These are phyloP conservation scores for Colletotrichum eremochloae DNA, from an alignment of 2,329 filamentous ascomycete species.

Conservation along the genomic window DNA sequence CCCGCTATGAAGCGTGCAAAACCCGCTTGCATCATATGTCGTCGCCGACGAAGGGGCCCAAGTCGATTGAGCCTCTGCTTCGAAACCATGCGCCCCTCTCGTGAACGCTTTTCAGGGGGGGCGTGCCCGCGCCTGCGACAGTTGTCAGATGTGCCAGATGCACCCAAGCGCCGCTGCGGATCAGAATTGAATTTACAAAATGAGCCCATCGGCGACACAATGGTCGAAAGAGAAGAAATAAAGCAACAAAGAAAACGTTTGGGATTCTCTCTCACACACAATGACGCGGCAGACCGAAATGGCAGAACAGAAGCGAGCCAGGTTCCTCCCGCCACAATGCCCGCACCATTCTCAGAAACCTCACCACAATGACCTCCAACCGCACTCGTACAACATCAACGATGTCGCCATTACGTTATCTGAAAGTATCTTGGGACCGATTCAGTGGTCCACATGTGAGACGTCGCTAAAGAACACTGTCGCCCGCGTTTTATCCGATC, in stretches of 20 bases:
- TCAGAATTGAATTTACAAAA: conserved; percentile 20
- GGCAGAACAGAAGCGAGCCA: conserved; percentile 25
- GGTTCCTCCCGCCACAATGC: conserved; percentile 19
- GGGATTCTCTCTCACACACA: not conserved
- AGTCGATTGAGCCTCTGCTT: conserved; percentile 5
- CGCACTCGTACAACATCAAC: conserved; percentile 32
- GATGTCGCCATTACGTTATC: conserved; percentile 35
- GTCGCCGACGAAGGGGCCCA: conserved; percentile 4
- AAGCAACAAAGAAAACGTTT: not conserved
- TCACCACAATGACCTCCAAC: conserved; percentile 7
- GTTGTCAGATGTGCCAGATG: conserved; percentile 25
- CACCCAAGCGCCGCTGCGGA: conserved; percentile 22
- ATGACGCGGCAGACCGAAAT: conserved; percentile 9
- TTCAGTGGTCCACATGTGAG: conserved; percentile 29
- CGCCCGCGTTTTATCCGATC: conserved; percentile 24
- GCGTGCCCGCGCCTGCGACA: conserved; percentile 33
- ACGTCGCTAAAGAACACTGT: conserved; percentile 21
- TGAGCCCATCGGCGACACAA: not conserved
- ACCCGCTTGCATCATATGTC: not conserved
- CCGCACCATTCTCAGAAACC: conserved; percentile 19
- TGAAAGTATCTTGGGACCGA: conserved; percentile 26
- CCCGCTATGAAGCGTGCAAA: not conserved
- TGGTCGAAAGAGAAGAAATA: not conserved
- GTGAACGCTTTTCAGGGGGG: not conserved
- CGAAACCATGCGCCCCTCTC: conserved; percentile 34